Conservation (phyloP, 306 rosid genomes). For the Oxytropis ochrocephala region DNA sequence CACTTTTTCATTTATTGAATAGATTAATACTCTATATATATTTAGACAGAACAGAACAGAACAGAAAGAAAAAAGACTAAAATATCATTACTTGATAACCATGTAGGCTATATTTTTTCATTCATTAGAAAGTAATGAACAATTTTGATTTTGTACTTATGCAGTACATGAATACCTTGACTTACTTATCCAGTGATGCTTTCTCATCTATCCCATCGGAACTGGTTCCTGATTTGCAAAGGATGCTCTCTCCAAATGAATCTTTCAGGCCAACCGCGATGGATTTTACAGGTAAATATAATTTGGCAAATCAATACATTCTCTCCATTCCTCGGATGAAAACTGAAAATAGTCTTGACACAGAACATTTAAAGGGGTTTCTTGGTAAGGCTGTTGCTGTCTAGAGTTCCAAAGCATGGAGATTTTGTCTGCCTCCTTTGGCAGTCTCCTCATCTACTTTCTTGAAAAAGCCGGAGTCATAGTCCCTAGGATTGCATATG, state of each 20-base stretch:
- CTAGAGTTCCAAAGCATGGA: background rate
- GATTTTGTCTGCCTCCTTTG: no score
- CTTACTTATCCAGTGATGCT: conserved; percentile 82
- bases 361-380: background rate
- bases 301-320: background rate
- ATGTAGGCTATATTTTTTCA: conserved; percentile 6
- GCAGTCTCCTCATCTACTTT: no score
- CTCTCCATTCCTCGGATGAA: conserved; percentile 7
- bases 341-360: background rate
- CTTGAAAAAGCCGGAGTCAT: background rate
- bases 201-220: conserved; percentile 82
- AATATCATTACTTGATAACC: background rate
- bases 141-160: conserved; percentile 29
- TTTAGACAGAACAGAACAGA: background rate
- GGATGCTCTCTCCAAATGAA: conserved; percentile 89
- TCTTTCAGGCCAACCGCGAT: conserved; percentile 78
- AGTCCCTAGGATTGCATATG: background rate
- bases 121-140: conserved; percentile 16
- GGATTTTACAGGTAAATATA: conserved; percentile 75
- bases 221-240: conserved; percentile 82
- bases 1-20: background rate
- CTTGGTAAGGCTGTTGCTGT: background rate
- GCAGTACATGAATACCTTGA: conserved; percentile 94
- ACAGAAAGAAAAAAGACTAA: background rate
- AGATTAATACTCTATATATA: background rate